Percentiles rank a stretch among this genome's conserved stretches.
These are phyloP conservation scores for Tephrocybe sp. DNA, from an alignment of 768 basidiomycete species.

Conservation along the genomic window DNA sequence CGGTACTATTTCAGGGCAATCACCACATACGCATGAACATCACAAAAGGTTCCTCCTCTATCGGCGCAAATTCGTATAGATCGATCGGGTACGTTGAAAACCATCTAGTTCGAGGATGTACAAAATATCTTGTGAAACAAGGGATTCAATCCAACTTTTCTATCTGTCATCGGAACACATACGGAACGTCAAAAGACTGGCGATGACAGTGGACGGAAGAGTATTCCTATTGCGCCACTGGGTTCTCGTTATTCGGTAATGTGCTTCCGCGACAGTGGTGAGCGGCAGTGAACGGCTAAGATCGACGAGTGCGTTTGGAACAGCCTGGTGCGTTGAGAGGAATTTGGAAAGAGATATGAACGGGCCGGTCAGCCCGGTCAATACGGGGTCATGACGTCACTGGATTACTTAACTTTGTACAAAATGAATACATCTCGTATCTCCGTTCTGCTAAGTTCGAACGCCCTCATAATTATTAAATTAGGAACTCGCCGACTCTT, in stretches of 20 bases:
- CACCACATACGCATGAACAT: slow-evolving; percentile 74
- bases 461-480: too few species aligned
- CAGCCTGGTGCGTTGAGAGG: too few species aligned
- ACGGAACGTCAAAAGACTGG: slow-evolving; percentile 9
- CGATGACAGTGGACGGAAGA: background rate
- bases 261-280: background rate
- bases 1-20: background rate
- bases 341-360: too few species aligned
- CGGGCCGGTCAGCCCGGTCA: too few species aligned
- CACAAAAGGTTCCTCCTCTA: slow-evolving; percentile 91
- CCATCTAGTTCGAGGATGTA: slow-evolving; percentile 8
- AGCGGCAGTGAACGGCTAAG: too few species aligned
- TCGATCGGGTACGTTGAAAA: slow-evolving; percentile 53
- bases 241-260: background rate
- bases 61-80: slow-evolving; percentile 88
- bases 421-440: too few species aligned
- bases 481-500: too few species aligned
- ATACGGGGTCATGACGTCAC: too few species aligned
- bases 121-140: background rate
- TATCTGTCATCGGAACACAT: slow-evolving; percentile 13
- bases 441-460: too few species aligned
- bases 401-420: too few species aligned
- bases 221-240: slow-evolving; percentile 1
- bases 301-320: too few species aligned
- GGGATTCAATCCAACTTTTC: slow-evolving; percentile 6